Evolutionary conservation across 73 alveolate species (phyloP).

Genomic region (Tetrahymena thermophila): DNA sequence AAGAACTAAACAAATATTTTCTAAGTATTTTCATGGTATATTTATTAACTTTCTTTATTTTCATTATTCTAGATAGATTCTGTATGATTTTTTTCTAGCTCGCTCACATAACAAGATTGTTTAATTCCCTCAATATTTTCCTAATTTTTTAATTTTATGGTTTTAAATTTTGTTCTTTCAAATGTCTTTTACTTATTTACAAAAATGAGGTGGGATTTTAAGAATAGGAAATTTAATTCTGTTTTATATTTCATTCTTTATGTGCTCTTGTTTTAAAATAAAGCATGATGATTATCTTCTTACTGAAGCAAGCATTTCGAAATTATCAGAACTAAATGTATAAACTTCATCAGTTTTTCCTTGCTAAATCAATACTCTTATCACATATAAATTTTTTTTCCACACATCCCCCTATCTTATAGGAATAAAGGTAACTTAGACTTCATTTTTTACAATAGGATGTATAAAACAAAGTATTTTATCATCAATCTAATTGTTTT

Average conservation of each 20-base stretch:
- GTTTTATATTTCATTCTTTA: neutral
- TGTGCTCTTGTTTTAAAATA: neutral
- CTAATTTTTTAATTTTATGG: neutral
- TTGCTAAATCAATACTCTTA: neutral
- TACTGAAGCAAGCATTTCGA: neutral
- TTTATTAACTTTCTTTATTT: neutral
- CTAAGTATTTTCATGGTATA: neutral
- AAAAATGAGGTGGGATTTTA: neutral
- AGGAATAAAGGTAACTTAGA: neutral
- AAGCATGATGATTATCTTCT: neutral
- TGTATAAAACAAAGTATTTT: neutral
- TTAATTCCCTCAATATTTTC: neutral
- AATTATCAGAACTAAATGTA: neutral
- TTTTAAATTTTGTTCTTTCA: neutral
- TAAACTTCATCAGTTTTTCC: neutral
- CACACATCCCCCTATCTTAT: neutral
- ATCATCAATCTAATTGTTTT: neutral
- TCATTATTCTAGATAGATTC: neutral
- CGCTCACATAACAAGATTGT: neutral
- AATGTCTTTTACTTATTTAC: neutral
- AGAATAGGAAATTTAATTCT: neutral
- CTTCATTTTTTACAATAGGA: neutral
- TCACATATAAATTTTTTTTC: neutral
- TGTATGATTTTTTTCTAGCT: neutral
- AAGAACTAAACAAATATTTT: neutral